Conservation (phyloP, 2,329 filamentous ascomycete species). For the Simplicillium sp. region DNA sequence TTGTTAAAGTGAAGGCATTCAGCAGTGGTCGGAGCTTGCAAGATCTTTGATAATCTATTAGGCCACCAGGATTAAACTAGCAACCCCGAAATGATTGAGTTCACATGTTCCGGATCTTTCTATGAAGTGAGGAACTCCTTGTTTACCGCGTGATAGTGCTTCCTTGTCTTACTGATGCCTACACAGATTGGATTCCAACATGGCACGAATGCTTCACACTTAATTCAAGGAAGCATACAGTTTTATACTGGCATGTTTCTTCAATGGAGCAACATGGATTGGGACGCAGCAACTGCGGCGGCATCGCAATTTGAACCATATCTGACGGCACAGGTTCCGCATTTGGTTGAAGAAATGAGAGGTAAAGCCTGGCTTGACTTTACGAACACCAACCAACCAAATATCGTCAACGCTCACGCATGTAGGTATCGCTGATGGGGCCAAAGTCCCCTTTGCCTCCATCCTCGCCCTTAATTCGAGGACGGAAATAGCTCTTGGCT, state of each 20-base stretch:
- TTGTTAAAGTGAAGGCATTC: too few species aligned
- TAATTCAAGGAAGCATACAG: not conserved
- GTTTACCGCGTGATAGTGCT: too few species aligned
- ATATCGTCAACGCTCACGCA: too few species aligned
- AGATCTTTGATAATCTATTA: too few species aligned
- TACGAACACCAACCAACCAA: too few species aligned
- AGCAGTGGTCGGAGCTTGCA: too few species aligned
- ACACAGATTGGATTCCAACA: not conserved
- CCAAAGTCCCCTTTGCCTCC: not conserved
- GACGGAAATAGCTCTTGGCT: conserved; percentile 3
- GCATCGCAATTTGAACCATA: not conserved
- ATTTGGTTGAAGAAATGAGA: conserved; percentile 2
- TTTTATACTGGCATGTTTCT: not conserved
- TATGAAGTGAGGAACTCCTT: too few species aligned
- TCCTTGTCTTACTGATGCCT: too few species aligned
- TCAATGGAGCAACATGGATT: not conserved
- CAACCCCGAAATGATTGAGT: too few species aligned
- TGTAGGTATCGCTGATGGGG: not conserved
- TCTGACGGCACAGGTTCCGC: conserved; percentile 1
- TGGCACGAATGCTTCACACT: not conserved
- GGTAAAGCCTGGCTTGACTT: not conserved
- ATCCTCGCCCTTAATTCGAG: conserved; percentile 1
- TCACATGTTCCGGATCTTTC: too few species aligned
- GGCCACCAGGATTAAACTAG: too few species aligned
- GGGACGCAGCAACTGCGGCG: not conserved